These are phyloP conservation scores for Colletotrichum simmondsii DNA, from an alignment of 2,329 filamentous ascomycete species.

Conservation along the genomic window DNA sequence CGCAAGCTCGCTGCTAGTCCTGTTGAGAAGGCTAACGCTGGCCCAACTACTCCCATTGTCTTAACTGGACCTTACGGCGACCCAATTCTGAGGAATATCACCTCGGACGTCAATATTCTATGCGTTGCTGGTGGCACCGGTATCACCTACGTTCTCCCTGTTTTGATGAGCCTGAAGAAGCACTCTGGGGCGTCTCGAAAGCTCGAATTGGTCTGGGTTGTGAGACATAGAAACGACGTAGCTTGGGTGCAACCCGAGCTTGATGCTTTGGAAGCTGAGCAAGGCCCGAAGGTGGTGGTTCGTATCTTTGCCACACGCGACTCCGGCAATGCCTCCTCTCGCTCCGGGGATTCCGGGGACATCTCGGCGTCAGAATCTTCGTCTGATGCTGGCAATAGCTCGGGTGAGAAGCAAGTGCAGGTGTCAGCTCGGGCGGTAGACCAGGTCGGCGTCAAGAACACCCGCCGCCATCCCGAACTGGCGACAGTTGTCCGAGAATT, in stretches of 20 bases:
- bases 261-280: conserved; percentile 50
- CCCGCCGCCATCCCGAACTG: conserved; percentile 57
- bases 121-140: conserved; percentile 54
- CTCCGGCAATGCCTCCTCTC: conserved; percentile 22
- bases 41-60: conserved; percentile 63
- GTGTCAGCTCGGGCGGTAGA: conserved; percentile 34
- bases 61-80: conserved; percentile 73
- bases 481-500: conserved; percentile 58
- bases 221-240: conserved; percentile 64
- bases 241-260: conserved; percentile 70
- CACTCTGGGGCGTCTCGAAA: conserved; percentile 45
- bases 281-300: conserved; percentile 58
- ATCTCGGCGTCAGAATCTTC: conserved; percentile 18
- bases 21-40: conserved; percentile 2
- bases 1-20: conserved; percentile 45
- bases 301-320: conserved; percentile 71
- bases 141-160: conserved; percentile 53
- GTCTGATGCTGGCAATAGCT: conserved; percentile 9
- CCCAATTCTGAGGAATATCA: conserved; percentile 52
- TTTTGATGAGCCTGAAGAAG: conserved; percentile 53
- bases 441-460: conserved; percentile 24
- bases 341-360: conserved; percentile 37
- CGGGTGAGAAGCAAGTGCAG: conserved; percentile 39
- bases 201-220: conserved; percentile 73
- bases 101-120: conserved; percentile 51